phyloP scores from a whole-genome alignment of 2,329 filamentous ascomycete genomes.

The Parafenestella ontariensis region DNA sequence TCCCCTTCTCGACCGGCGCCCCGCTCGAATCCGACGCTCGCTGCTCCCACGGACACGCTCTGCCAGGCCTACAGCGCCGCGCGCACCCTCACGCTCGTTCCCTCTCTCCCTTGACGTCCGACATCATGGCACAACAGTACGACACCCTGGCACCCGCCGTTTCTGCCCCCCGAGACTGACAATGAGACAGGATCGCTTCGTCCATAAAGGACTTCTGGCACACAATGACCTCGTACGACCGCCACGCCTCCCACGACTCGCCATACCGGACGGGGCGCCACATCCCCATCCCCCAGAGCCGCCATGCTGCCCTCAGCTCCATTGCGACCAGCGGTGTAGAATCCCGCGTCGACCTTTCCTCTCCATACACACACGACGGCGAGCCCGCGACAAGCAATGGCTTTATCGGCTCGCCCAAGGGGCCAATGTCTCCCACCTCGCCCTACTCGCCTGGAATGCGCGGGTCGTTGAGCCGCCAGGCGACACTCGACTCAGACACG shows the following conservation, averaged over 20 bases:
- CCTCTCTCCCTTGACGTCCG: slow-evolving; percentile 13
- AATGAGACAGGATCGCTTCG: slow-evolving; percentile 37
- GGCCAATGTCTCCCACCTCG: slow-evolving; percentile 66
- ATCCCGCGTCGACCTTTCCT: slow-evolving; percentile 83
- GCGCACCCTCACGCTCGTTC: slow-evolving; percentile 24
- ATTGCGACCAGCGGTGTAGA: slow-evolving; percentile 86
- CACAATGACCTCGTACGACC: slow-evolving; percentile 75
- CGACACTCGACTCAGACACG: slow-evolving; percentile 58
- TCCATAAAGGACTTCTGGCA: slow-evolving; percentile 95
- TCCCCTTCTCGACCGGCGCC: not conserved
- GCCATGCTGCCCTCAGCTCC: slow-evolving; percentile 82
- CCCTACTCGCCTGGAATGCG: slow-evolving; percentile 92
- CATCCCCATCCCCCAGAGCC: slow-evolving; percentile 83
- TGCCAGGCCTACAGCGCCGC: slow-evolving; percentile 12
- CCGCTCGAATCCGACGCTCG: slow-evolving; percentile 9
- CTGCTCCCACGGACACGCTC: slow-evolving; percentile 4
- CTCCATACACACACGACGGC: slow-evolving; percentile 76
- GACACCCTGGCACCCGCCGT: slow-evolving; percentile 12
- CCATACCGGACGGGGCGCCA: slow-evolving; percentile 91
- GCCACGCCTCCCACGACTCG: slow-evolving; percentile 90
- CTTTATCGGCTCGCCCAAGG: slow-evolving; percentile 64
- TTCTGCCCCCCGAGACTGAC: slow-evolving; percentile 30
- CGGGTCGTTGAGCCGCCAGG: slow-evolving; percentile 73
- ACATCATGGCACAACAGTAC: slow-evolving; percentile 47
- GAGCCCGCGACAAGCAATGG: slow-evolving; percentile 62